Percentiles rank a stretch among this genome's conserved stretches.
These are phyloP conservation scores for Citrus trifoliata DNA, from an alignment of 345 rosid species.

Conservation along the genomic window DNA sequence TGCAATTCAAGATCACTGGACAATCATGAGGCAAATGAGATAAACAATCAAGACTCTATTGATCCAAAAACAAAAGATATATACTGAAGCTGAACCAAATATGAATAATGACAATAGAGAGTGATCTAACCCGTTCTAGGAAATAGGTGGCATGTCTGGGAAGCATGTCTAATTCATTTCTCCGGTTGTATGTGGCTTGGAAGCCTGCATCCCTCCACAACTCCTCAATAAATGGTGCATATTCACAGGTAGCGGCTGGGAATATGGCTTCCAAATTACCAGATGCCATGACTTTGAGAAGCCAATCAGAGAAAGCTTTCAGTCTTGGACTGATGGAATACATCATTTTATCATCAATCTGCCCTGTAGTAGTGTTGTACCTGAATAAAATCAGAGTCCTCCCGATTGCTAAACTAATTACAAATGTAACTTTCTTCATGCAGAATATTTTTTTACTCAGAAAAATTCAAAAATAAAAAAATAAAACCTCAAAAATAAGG, in stretches of 20 bases:
- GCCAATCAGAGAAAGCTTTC: conserved; percentile 73
- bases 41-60: not conserved
- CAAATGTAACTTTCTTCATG: not conserved
- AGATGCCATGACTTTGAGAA: conserved; percentile 52
- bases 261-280: conserved; percentile 70
- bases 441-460: not conserved
- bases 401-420: not conserved
- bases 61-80: not conserved
- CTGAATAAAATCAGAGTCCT: conserved; percentile 11
- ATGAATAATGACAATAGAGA: not conserved
- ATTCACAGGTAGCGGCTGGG: conserved; percentile 60
- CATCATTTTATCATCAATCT: conserved; percentile 27
- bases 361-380: conserved; percentile 27
- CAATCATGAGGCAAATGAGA: not conserved
- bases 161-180: conserved; percentile 60
- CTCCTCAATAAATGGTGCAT: conserved; percentile 61
- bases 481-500: too few relatives aligned
- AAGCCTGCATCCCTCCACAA: conserved; percentile 73
- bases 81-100: not conserved
- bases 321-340: conserved; percentile 53
- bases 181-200: conserved; percentile 74
- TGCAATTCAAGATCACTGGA: not conserved
- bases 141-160: conserved; percentile 79
- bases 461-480: too few relatives aligned
- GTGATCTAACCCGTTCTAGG: conserved; percentile 64